Evolutionary conservation across 192 early-diverging fungal species (phyloP).

Genomic region (Mortierella hygrophila): DNA sequence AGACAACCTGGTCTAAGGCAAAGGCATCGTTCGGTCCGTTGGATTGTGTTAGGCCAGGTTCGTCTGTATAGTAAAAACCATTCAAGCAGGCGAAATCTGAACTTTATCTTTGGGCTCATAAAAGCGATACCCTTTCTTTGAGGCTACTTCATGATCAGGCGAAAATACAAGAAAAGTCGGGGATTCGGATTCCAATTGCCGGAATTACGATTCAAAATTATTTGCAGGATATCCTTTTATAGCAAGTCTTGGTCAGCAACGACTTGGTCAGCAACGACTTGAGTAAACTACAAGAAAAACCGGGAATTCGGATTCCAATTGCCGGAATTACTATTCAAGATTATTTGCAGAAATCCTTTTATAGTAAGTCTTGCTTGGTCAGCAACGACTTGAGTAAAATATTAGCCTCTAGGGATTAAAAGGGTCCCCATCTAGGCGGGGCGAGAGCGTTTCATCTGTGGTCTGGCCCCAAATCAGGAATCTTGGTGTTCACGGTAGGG

Average conservation of each 20-base stretch:
- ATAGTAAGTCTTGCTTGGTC: conserved; percentile 5
- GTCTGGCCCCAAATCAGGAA: too few relatives aligned
- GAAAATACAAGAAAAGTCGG: not conserved
- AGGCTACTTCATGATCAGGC: too few relatives aligned
- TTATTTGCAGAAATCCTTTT: not conserved
- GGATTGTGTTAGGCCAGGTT: too few relatives aligned
- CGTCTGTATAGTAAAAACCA: too few relatives aligned
- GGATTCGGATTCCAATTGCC: not conserved
- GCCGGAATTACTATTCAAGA: conserved; percentile 2
- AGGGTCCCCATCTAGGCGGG: conserved; percentile 3
- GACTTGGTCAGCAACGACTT: too few relatives aligned
- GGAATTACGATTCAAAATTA: conserved; percentile 1
- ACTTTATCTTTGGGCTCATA: too few relatives aligned
- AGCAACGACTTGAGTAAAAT: not conserved
- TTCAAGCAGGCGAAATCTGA: too few relatives aligned
- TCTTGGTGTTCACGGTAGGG: not conserved
- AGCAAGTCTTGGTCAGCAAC: conserved; percentile 7
- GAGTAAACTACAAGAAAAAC: not conserved
- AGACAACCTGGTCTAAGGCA: too few relatives aligned
- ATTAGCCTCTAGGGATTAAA: not conserved
- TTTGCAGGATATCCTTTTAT: not conserved
- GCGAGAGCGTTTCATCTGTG: not conserved
- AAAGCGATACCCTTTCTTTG: too few relatives aligned
- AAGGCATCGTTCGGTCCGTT: too few relatives aligned
- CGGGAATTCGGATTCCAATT: not conserved